Evolutionary conservation across 257 asterid genomes (phyloP), one percentile per base, ranked within the genome.

Genomic region (Avicennia marina): DNA sequence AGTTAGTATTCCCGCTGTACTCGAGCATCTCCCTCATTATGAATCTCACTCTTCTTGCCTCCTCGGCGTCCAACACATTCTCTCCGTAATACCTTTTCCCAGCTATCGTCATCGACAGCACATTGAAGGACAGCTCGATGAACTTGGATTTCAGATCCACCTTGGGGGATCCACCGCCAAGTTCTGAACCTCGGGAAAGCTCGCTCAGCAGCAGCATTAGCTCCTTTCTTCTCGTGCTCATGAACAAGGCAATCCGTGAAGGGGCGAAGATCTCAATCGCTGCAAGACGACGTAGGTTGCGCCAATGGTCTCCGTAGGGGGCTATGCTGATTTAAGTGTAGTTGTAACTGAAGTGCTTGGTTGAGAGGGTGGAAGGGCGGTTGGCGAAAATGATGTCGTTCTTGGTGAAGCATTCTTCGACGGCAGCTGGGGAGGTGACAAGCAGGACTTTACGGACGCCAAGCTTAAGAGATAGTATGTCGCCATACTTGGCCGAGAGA

Each of bases 81-180:
- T 67, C 75, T 0, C 81, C 81, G 5, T 63, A 75, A 17, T 67
- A 75, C 39, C 71, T 65, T 36, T 72, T 72, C 38, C 73, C 78
- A 9, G 79, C 78, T 1, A 72, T 47, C 1, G 64, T 61, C 76
- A 68, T 72, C 0, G 76, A 64, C 2, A 76, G 66, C 5, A 65
- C 62, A n/a, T 75, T 71, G 41, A 75, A 71, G 9, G 68, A 19
- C 7, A 69, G 56, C 66, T 72, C 76, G 22, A 38, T 46, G 36
- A 56, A 62, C 42, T 56, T 58, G 2, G 73, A 64, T 40, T 57
- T 63, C 53, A 76, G 27, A 18, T 76, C 73, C 54, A 66, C 66
- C 29, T 20, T 48, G 0, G 52, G 7, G 11, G 53, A 44, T 8
- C 66, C 72, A 10, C 63, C 64, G 0, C 31, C 53, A 5, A 2